Base-by-base conservation (phyloP, 192 early-diverging fungal genomes). In the Cladochytrium replicatum region DNA sequence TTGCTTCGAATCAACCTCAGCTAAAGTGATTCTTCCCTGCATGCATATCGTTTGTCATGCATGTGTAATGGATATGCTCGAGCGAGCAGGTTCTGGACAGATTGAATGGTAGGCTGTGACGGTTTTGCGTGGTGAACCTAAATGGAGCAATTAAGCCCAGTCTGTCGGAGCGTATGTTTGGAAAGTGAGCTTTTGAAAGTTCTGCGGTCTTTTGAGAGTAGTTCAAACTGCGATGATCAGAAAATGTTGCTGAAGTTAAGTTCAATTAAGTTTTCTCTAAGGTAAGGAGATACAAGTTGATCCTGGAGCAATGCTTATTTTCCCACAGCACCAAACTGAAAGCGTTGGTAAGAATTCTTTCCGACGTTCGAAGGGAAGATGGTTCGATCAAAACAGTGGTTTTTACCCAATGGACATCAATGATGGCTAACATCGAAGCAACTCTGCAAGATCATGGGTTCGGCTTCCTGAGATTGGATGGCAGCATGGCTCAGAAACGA, bases 381-480 rank as follows among this genome's bases (percentile, higher is more conserved):
- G 27, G 60, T 5, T 41, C 28, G 46, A 55, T 49, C 22, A 71
- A 71, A 54, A 54, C 58, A 3, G 49, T 71, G 2, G 58, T 71
- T 0, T 71, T 71, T 48, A 53, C 52, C 4, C 68, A 71, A 39
- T 71, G 51, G 34, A 60, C 68, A n/a, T 32, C 31, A 5, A 83
- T 93, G 73, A 70, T 96, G 19, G 78, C 87, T 46, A 42, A 92
- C 3, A 67, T 85, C n/a, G 77, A 77, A 44, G 56, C 57, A 0
- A 67, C 73, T 15, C 60, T 89, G 13, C 32, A 47, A 24, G 49
- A 67, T 28, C 68, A 76, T 8, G 70, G 69, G 1, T 72, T 90
- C 13, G 30, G 50, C 4, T 89, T 71, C 58, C 65, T 74, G 6
- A 65, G 87, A n/a, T 66, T 93, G 28, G 90, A 96, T 55, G 92